Evolutionary conservation across 331 rosid species (phyloP), one percentile per base, ranked within the genome.

Genomic region (Malus hybrid): DNA sequence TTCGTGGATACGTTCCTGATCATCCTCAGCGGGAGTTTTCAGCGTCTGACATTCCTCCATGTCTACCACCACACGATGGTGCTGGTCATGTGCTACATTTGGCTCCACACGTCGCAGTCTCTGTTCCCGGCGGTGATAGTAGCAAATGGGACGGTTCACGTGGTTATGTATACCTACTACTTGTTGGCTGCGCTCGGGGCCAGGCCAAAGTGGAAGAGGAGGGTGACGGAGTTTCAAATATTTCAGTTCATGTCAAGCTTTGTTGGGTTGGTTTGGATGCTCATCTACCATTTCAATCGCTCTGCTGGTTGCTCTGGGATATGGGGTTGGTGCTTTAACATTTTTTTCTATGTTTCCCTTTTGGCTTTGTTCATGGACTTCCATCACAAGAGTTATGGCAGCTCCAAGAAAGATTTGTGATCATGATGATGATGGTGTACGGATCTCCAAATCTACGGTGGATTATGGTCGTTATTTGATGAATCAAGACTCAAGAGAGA

Each of bases 31-130:
- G 84, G 88, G 11, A 87, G 93, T 28, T 65, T 67, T 72, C 76
- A 76, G 57, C 91, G 97, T 3, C 90, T 94, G 62, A 81, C 96
- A 0, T 90, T 94, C 82, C 99, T 94, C 89, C 99, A 94, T 83
- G 91, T 94, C 6, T 94, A 88, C 90, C 99, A 94, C 82, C 99
- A 94, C 77, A 76, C 97, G 0, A 87, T 91, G 59, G 99, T 94
- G 1, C 74, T 84, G 9, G 24, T 94, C 76, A 90, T 94, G 97
- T 92, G 83, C 78, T 87, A 85, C 77, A 50, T 94, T 4, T 92
- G 96, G 97, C 97, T 92, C 4, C 81, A 79, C 6, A 84, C 86
- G 2, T 77, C 89, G 0, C 99, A 94, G 76, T 94, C 99, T 0
- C 76, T 94, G 54, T 94, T 94, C 85, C 97, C 97, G 1, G 71